Conservation (phyloP, 176 grass and related monocot species). For the Carex scoparia region DNA sequence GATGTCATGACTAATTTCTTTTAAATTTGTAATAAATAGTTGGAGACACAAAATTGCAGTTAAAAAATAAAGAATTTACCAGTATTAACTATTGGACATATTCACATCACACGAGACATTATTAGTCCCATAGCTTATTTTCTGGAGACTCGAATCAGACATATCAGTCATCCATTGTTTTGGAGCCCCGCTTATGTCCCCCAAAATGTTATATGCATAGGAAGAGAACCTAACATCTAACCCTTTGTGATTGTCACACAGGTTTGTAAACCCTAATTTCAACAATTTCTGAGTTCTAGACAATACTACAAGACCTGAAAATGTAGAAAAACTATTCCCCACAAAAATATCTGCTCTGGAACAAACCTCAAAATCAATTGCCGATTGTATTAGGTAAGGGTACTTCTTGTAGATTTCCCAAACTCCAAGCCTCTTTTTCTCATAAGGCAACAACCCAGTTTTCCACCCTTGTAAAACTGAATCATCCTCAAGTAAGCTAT, state of each 20-base stretch:
- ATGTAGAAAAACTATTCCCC: conserved; percentile 98
- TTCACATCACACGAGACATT: conserved; percentile 73
- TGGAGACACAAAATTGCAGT: neutral
- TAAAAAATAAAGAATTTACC: neutral
- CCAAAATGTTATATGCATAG: conserved; percentile 82
- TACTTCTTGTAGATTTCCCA: conserved; percentile 63
- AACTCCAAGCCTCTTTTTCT: conserved; percentile 87
- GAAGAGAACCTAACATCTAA: conserved; percentile 42
- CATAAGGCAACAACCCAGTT: conserved; percentile 70
- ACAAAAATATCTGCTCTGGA: conserved; percentile 72
- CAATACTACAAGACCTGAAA: conserved; percentile 78
- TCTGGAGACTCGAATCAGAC: conserved; percentile 58
- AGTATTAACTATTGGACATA: neutral
- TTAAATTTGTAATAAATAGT: neutral
- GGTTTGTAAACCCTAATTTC: conserved; percentile 53
- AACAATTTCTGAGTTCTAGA: conserved; percentile 73
- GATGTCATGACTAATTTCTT: neutral
- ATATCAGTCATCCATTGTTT: conserved; percentile 85
- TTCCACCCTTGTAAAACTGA: conserved; percentile 91
- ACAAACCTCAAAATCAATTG: conserved; percentile 97
- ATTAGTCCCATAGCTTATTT: conserved; percentile 76
- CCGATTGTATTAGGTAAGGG: conserved; percentile 93
- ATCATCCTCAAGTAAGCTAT: conserved; percentile 86
- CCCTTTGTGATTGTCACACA: conserved; percentile 28
- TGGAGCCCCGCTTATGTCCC: conserved; percentile 45